A percentile compares a stretch with the other conserved stretches of the same genome.
Evolutionary conservation across 2,329 filamentous ascomycete species (phyloP).

Genomic region (Botrytis aclada): DNA sequence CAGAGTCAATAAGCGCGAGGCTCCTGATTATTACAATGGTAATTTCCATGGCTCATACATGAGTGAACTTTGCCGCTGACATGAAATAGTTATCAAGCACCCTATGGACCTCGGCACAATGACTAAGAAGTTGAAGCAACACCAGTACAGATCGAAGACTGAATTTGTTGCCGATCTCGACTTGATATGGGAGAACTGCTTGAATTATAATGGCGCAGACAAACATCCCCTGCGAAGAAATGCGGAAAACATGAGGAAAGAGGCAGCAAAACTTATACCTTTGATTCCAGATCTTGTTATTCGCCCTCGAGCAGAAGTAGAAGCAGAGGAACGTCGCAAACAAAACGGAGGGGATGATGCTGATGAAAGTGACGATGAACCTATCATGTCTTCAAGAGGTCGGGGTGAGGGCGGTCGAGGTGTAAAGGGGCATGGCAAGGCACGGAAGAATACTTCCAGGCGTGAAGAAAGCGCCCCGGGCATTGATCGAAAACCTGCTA

Average conservation of each 20-base stretch:
- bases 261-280: conserved; percentile 93
- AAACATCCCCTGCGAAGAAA: conserved; percentile 86
- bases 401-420: conserved; percentile 65
- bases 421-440: conserved; percentile 61
- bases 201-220: conserved; percentile 91
- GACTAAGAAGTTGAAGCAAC: conserved; percentile 91
- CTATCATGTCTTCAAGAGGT: conserved; percentile 95
- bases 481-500: conserved; percentile 68
- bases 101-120: conserved; percentile 98
- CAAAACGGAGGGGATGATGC: conserved; percentile 83
- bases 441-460: conserved; percentile 69
- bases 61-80: conserved; percentile 35
- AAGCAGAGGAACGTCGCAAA: conserved; percentile 80
- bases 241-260: conserved; percentile 93
- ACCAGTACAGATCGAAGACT: conserved; percentile 81
- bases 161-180: conserved; percentile 94
- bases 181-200: conserved; percentile 94
- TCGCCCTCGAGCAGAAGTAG: conserved; percentile 87
- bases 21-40: conserved; percentile 91
- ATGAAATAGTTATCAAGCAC: conserved; percentile 77
- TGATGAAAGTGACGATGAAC: conserved; percentile 94
- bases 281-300: conserved; percentile 92
- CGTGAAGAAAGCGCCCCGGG: conserved; percentile 77
- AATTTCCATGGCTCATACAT: conserved; percentile 43
- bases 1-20: conserved; percentile 93